Percentiles rank a stretch among this genome's conserved stretches.
These are phyloP conservation scores for Amborella trichopoda DNA, from an alignment of 164 flowering plant species.

Conservation along the genomic window DNA sequence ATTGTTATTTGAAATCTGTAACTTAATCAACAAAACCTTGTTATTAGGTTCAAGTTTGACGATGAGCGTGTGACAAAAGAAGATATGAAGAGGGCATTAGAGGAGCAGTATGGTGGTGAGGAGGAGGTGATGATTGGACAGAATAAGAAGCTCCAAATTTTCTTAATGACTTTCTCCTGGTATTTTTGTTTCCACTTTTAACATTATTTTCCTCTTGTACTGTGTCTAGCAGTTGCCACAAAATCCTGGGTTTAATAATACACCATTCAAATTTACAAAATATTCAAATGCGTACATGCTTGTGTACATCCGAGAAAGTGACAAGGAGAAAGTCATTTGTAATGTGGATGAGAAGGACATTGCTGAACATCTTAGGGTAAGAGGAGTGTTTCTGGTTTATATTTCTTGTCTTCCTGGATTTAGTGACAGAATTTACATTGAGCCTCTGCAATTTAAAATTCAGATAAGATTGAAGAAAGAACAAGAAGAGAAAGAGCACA, in stretches of 20 bases:
- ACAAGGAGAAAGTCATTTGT: conserved; percentile 79
- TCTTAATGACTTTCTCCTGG: neutral
- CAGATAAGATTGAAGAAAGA: conserved; percentile 85
- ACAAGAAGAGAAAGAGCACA: conserved; percentile 87
- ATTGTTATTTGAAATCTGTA: neutral
- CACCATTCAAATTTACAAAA: conserved; percentile 82
- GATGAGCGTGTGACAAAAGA: conserved; percentile 90
- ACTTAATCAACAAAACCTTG: neutral
- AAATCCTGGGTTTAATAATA: conserved; percentile 80
- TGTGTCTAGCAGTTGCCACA: conserved; percentile 53
- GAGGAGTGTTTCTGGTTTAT: conserved; percentile 7
- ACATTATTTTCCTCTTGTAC: conserved; percentile 3
- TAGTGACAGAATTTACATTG: neutral
- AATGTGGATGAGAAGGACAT: conserved; percentile 85
- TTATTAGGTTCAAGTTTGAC: conserved; percentile 73
- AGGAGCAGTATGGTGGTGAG: conserved; percentile 90
- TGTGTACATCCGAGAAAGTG: conserved; percentile 87
- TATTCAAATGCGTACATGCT: conserved; percentile 96
- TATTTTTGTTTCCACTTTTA: neutral
- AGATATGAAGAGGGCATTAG: conserved; percentile 64
- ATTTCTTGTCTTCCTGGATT: neutral
- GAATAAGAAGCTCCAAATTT: neutral
- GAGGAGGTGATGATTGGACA: conserved; percentile 45
- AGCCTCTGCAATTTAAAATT: neutral
- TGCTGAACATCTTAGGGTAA: conserved; percentile 81